Percentiles rank a stretch among this genome's conserved stretches.
Conservation (phyloP, 2,329 filamentous ascomycete genomes). For the Fusarium coicis region DNA sequence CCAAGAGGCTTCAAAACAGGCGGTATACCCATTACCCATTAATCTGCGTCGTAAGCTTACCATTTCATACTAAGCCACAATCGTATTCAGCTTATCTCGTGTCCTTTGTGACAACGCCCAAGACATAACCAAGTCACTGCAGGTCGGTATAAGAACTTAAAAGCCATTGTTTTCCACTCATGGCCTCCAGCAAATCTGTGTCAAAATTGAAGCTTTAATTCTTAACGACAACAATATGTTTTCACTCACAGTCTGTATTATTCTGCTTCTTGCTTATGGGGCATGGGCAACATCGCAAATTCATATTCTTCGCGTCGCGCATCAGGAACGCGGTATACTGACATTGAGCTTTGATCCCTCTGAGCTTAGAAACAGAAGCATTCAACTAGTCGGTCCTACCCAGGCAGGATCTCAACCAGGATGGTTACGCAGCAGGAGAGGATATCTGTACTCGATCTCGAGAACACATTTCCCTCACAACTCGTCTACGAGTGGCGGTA, state of each 20-base stretch:
- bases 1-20: not conserved
- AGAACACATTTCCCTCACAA: not conserved
- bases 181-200: accelerated
- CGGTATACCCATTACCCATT: accelerated
- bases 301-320: accelerated
- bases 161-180: accelerated
- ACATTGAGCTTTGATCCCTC: not conserved
- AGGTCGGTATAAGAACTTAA: accelerated
- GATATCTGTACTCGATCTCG: not conserved
- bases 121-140: not conserved
- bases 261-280: not conserved
- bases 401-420: not conserved
- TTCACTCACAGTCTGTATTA: accelerated
- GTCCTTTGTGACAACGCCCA: not conserved
- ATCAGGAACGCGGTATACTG: not conserved
- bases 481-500: not conserved
- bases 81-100: accelerated
- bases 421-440: not conserved
- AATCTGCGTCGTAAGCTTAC: not conserved
- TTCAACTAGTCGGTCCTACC: not conserved
- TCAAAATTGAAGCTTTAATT: accelerated
- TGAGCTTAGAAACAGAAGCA: not conserved
- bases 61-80: not conserved
- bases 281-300: not conserved
- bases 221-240: accelerated